Evolutionary conservation across 2,329 filamentous ascomycete genomes (phyloP).

Genomic region (Fragosphaeria purpurea): DNA sequence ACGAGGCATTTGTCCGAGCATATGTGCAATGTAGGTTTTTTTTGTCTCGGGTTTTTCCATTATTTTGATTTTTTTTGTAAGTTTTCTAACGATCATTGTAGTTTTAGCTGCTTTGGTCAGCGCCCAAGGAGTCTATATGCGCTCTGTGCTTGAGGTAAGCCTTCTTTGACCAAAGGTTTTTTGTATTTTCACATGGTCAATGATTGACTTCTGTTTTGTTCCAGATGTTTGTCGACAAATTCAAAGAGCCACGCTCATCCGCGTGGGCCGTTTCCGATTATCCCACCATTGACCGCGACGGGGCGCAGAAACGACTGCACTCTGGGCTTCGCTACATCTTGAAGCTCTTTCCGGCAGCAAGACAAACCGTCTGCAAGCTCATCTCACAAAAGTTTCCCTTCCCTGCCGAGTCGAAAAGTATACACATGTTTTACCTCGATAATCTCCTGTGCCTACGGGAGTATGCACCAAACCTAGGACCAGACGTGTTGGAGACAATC

Average conservation of each 20-base stretch:
- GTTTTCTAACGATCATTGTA: slow-evolving; percentile 29
- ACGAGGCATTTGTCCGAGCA: slow-evolving; percentile 54
- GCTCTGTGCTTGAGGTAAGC: slow-evolving; percentile 10
- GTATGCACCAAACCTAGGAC: slow-evolving; percentile 68
- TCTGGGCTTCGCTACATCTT: slow-evolving; percentile 65
- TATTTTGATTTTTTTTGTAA: neutral
- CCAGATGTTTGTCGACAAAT: slow-evolving; percentile 66
- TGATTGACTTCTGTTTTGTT: neutral
- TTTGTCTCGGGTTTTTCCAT: neutral
- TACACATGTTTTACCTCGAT: slow-evolving; percentile 79
- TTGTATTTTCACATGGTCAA: neutral
- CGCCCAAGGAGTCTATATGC: slow-evolving; percentile 62
- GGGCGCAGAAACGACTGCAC: slow-evolving; percentile 66
- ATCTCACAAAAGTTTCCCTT: slow-evolving; percentile 64
- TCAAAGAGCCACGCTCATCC: slow-evolving; percentile 44
- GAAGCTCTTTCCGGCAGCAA: slow-evolving; percentile 70
- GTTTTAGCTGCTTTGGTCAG: slow-evolving; percentile 67
- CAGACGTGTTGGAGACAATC: slow-evolving; percentile 73
- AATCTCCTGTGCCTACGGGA: slow-evolving; percentile 70
- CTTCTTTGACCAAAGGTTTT: neutral
- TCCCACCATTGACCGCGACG: slow-evolving; percentile 49
- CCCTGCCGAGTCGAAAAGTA: slow-evolving; percentile 62
- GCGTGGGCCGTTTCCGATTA: slow-evolving; percentile 41
- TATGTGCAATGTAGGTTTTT: slow-evolving; percentile 30
- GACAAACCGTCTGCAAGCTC: slow-evolving; percentile 56